Percentiles rank a stretch among this genome's conserved stretches.
Conservation (phyloP, 2,329 filamentous ascomycete genomes). For the Claviceps cyperi region DNA sequence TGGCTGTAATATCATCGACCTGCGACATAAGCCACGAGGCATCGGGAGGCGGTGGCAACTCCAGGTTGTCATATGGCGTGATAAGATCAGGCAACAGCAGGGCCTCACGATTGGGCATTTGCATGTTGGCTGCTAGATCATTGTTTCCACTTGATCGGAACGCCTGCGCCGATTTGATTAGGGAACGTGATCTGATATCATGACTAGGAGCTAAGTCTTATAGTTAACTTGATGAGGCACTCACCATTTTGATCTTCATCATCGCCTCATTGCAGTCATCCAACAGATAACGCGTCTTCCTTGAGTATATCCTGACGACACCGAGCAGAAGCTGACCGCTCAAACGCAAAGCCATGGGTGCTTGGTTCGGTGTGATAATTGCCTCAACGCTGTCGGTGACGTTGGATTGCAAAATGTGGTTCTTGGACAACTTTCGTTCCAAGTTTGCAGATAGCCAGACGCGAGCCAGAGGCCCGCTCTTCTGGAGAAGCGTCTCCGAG, state of each 20-base stretch:
- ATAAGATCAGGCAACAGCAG: constrained; percentile 84
- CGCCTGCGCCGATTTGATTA: constrained; percentile 41
- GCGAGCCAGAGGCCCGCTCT: constrained; percentile 90
- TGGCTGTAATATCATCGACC: constrained; percentile 45
- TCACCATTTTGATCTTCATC: constrained; percentile 96
- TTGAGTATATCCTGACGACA: constrained; percentile 93
- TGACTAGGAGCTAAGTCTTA: not conserved
- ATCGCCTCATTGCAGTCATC: constrained; percentile 97
- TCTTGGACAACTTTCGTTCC: constrained; percentile 96
- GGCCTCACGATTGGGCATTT: constrained; percentile 69
- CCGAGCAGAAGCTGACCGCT: constrained; percentile 89
- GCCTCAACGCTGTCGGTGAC: constrained; percentile 88
- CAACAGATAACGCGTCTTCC: constrained; percentile 88
- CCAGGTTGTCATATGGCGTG: constrained; percentile 74
- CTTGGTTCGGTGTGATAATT: constrained; percentile 85
- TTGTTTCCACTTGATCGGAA: constrained; percentile 92
- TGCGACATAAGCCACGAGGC: constrained; percentile 71
- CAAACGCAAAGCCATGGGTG: constrained; percentile 84
- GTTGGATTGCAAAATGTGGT: constrained; percentile 86
- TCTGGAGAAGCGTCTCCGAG: constrained; percentile 86
- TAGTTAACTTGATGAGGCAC: constrained; percentile 9
- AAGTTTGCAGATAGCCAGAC: constrained; percentile 98
- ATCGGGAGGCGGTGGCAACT: constrained; percentile 71
- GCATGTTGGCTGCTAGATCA: constrained; percentile 73
- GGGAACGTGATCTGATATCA: constrained; percentile 10